These are phyloP conservation scores for Psilocybe tampanensis DNA, from an alignment of 768 basidiomycete genomes.

Conservation along the genomic window DNA sequence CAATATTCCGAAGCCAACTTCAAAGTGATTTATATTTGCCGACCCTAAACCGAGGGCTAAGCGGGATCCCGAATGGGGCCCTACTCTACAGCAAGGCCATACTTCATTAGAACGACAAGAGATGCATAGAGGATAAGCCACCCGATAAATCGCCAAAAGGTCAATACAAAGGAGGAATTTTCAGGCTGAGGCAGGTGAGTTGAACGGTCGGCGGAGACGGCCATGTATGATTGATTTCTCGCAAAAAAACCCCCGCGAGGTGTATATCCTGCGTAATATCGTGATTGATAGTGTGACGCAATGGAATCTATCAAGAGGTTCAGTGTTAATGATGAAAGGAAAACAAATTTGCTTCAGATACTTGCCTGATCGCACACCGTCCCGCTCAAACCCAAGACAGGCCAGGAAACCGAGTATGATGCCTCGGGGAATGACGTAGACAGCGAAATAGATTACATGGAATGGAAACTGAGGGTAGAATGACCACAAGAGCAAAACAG, in stretches of 20 bases:
- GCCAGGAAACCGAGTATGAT: conserved; percentile 16
- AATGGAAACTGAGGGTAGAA: conserved; percentile 23
- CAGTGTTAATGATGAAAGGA: not conserved
- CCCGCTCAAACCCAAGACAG: conserved; percentile 18
- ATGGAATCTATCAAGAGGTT: conserved; percentile 7
- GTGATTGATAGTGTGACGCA: conserved; percentile 17
- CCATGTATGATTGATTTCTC: conserved; percentile 14
- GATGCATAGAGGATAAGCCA: conserved; percentile 18
- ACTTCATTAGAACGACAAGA: conserved; percentile 21
- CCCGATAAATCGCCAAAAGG: conserved; percentile 18
- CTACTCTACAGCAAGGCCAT: too few species aligned
- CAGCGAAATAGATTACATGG: conserved; percentile 15
- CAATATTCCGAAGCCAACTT: too few species aligned
- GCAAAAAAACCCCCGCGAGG: conserved; percentile 8
- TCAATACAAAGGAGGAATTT: not conserved
- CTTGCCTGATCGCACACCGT: conserved; percentile 13
- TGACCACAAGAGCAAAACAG: conserved; percentile 20
- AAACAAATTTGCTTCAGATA: not conserved
- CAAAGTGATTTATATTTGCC: too few species aligned
- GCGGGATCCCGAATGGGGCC: too few species aligned
- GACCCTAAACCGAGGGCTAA: too few species aligned
- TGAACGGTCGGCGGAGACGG: conserved; percentile 6
- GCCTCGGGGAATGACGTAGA: conserved; percentile 17
- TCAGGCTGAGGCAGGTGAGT: not conserved
- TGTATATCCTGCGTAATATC: conserved; percentile 3